phyloP scores from a whole-genome alignment of 148 eudicot species.

The Persicaria tinctoria region DNA sequence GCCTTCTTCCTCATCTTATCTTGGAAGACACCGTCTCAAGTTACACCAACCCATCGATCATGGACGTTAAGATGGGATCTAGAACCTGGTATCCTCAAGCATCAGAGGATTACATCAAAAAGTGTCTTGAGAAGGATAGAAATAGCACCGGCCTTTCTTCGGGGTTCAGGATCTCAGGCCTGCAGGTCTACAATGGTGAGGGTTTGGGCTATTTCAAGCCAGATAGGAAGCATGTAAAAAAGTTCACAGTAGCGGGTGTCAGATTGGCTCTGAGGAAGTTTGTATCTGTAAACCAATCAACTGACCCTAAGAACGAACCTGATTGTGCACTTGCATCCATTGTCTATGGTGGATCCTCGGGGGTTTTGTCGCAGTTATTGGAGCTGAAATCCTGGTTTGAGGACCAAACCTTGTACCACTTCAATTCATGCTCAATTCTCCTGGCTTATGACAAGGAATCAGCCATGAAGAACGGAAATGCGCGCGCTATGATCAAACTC shows the following conservation, averaged over 20 bases:
- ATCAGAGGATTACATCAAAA: slow-evolving; percentile 58
- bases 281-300: slow-evolving; percentile 45
- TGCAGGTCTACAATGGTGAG: slow-evolving; percentile 34
- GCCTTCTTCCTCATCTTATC: slow-evolving; percentile 63
- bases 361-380: slow-evolving; percentile 63
- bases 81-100: slow-evolving; percentile 77
- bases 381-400: slow-evolving; percentile 96
- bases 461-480: slow-evolving; percentile 23
- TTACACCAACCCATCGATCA: slow-evolving; percentile 51
- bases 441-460: slow-evolving; percentile 51
- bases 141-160: slow-evolving; percentile 39
- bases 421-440: slow-evolving; percentile 62
- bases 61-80: slow-evolving; percentile 85
- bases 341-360: slow-evolving; percentile 63
- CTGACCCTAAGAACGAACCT: slow-evolving; percentile 26
- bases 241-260: slow-evolving; percentile 47
- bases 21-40: slow-evolving; percentile 43
- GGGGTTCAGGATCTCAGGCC: slow-evolving; percentile 80
- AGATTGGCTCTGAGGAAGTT: slow-evolving; percentile 51
- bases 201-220: slow-evolving; percentile 77
- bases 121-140: slow-evolving; percentile 63
- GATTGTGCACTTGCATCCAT: slow-evolving; percentile 47
- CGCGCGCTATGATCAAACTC: slow-evolving; percentile 56
- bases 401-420: slow-evolving; percentile 73
- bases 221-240: slow-evolving; percentile 21